Percentiles rank a stretch among this genome's conserved stretches.
phyloP scores from a whole-genome alignment of 2,329 filamentous ascomycete genomes.

The Alternaria consortialis region DNA sequence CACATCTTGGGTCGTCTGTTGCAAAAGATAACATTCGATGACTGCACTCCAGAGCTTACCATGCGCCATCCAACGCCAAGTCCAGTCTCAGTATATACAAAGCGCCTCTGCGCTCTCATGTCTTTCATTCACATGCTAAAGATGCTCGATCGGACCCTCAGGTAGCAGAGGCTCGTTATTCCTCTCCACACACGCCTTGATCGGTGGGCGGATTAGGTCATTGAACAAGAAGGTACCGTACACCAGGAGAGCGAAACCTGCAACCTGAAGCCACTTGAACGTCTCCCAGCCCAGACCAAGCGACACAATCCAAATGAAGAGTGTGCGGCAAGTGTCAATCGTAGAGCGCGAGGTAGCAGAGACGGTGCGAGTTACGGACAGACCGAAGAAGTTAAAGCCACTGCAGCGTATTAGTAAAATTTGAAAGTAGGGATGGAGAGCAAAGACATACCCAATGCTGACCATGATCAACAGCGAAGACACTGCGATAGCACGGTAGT shows the following conservation, averaged over 20 bases:
- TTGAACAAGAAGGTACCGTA: conserved; percentile 98
- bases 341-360: conserved; percentile 93
- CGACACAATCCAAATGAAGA: conserved; percentile 98
- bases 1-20: neutral
- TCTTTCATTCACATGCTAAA: conserved; percentile 19
- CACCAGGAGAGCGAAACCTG: conserved; percentile 86
- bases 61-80: conserved; percentile 6
- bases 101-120: neutral
- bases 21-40: neutral
- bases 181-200: conserved; percentile 70
- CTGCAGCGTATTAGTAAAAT: conserved; percentile 56
- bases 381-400: conserved; percentile 98
- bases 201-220: conserved; percentile 84
- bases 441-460: conserved; percentile 81
- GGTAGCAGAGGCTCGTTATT: conserved; percentile 72
- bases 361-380: conserved; percentile 88
- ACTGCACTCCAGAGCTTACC: neutral
- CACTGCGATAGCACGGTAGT: conserved; percentile 73
- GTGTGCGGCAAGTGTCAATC: conserved; percentile 95
- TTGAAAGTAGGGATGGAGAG: conserved; percentile 7
- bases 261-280: conserved; percentile 96
- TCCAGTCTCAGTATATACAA: conserved; percentile 14
- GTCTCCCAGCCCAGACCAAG: conserved; percentile 94
- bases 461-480: conserved; percentile 94
- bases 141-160: conserved; percentile 85